These are phyloP conservation scores for Verbascum thapsus DNA, from an alignment of 257 asterid species.

Conservation along the genomic window DNA sequence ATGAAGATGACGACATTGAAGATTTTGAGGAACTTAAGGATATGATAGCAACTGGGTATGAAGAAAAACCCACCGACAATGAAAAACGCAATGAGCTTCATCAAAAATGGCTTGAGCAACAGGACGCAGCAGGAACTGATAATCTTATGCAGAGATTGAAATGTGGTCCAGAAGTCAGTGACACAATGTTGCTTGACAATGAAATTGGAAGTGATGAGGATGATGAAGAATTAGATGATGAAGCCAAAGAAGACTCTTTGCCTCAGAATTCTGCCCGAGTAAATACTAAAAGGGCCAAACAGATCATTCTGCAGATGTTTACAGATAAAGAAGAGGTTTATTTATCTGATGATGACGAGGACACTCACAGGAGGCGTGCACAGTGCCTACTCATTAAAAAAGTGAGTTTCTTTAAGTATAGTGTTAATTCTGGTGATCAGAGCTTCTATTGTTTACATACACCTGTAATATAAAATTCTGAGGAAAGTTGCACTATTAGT, in stretches of 20 bases:
- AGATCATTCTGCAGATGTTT: constrained; percentile 66
- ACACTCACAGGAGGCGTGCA: constrained; percentile 46
- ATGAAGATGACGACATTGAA: constrained; percentile 72
- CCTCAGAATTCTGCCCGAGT: constrained; percentile 45
- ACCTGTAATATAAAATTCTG: too few relatives aligned
- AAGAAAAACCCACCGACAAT: constrained; percentile 63
- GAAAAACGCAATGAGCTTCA: constrained; percentile 87
- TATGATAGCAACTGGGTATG: constrained; percentile 69
- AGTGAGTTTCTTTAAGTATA: constrained; percentile 41
- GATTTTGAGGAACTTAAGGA: constrained; percentile 78
- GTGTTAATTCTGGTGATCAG: constrained; percentile 11
- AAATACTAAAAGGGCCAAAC: constrained; percentile 64
- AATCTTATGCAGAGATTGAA: constrained; percentile 75
- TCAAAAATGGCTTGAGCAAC: constrained; percentile 97
- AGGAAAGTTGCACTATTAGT: too few relatives aligned
- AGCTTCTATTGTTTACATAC: background rate
- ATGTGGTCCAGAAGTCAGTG: constrained; percentile 50
- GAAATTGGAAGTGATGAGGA: constrained; percentile 57
- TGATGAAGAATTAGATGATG: constrained; percentile 49
- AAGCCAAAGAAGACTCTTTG: constrained; percentile 43
- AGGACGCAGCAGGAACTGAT: constrained; percentile 96
- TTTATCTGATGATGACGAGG: constrained; percentile 83
- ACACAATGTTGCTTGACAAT: constrained; percentile 42
- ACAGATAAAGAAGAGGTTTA: constrained; percentile 75
- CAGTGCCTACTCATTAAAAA: constrained; percentile 55